phyloP scores from a whole-genome alignment of 176 grass and related monocot genomes.

The Oryza meyeriana region DNA sequence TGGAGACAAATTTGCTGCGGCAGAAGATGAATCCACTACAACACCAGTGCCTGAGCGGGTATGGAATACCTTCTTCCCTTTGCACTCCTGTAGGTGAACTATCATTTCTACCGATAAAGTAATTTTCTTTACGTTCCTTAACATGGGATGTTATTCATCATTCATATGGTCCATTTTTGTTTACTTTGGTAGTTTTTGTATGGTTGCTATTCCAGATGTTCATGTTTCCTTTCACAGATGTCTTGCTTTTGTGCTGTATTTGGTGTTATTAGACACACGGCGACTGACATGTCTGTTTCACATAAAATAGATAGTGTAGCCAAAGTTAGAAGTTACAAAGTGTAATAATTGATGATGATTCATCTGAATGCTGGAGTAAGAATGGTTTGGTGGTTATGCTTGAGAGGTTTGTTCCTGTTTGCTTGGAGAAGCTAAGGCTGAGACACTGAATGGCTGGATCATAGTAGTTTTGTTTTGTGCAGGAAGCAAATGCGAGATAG shows the following conservation, averaged over 20 bases:
- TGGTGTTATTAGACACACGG: not conserved
- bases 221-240: not conserved
- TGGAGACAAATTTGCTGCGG: slow-evolving; percentile 50
- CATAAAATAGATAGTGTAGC: not conserved
- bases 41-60: slow-evolving; percentile 77
- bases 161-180: not conserved
- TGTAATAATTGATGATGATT: not conserved
- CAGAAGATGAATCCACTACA: slow-evolving; percentile 51
- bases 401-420: not conserved
- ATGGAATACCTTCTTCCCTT: not conserved
- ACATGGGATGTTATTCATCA: not conserved
- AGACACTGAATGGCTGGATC: not conserved
- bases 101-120: not conserved
- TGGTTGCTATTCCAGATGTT: not conserved
- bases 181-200: not conserved
- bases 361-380: not conserved
- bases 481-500: not conserved
- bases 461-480: not conserved
- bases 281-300: not conserved
- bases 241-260: not conserved
- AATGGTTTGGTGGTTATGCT: not conserved
- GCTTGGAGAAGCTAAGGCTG: not conserved
- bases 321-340: not conserved
- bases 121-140: not conserved
- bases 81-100: not conserved